Evolutionary conservation across 768 basidiomycete genomes (phyloP), one percentile per base, ranked within the genome.

Genomic region (Mycena amicta): DNA sequence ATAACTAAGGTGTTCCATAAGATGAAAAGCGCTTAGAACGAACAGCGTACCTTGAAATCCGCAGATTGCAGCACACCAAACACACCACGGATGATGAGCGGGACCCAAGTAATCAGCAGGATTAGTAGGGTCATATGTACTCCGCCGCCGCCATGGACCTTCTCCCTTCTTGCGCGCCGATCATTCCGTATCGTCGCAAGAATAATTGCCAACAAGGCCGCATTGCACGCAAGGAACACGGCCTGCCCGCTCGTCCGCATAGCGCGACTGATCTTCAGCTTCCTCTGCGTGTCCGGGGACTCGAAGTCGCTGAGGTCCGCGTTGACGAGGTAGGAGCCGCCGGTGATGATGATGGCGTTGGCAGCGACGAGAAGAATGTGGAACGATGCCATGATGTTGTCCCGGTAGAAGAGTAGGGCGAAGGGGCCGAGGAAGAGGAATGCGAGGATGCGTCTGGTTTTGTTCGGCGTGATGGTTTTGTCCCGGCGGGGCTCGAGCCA

Each of bases 81-180:
- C 3, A 52, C 23, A 0, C 62, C 58, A 12, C 62, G 53, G 5
- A 60, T 30, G 15, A 63, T 56, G 22, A 63, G 47, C 11, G 58
- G 62, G 43, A 59, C 12, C 62, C 62, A 63, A 13, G 58, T 55
- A 11, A 59, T 25, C 16, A 63, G 31, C 20, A 63, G 30, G 12
- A 63, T 3, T 20, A 52, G 13, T 20, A 63, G 39, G n/a, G 62
- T 63, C 27, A 53, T 56, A 31, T 63, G 62, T n/a, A n/a, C n/a
- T n/a, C n/a, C n/a, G n/a, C n/a, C n/a, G n/a, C n/a, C n/a, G n/a
- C n/a, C n/a, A n/a, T n/a, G n/a, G 5, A 55, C n/a, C 22, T 28
- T 31, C 16, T 5, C 22, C 18, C 5, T 25, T 13, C 23, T 54
- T 53, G 11, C 50, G 51, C 15, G 43, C 20, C 4, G 52, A 40